A percentile compares a stretch with the other conserved stretches of the same genome.
These are phyloP conservation scores for Biscogniauxia marginata DNA, from an alignment of 2,329 filamentous ascomycete species.

Conservation along the genomic window DNA sequence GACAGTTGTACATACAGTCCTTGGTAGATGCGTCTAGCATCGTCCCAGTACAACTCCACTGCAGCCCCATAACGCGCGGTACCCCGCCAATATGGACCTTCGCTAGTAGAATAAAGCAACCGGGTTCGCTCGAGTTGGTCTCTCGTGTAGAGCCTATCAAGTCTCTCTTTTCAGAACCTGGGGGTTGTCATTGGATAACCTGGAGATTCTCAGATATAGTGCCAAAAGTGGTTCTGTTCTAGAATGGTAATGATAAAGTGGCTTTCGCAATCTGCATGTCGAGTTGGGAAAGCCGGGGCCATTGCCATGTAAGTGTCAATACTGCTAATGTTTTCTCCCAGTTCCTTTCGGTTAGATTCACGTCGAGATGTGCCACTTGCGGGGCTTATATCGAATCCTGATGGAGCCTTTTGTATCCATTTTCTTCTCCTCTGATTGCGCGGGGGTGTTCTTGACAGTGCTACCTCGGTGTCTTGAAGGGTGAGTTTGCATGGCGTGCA, in stretches of 20 bases:
- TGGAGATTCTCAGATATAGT: background rate
- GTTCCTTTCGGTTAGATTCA: background rate
- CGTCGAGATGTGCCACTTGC: background rate
- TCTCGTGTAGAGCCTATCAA: background rate
- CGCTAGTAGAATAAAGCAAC: background rate
- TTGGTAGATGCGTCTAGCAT: background rate
- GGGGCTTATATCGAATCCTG: background rate
- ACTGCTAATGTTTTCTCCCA: background rate
- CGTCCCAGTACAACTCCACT: background rate
- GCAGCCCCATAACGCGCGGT: background rate
- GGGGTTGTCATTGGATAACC: background rate
- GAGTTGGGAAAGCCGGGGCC: background rate
- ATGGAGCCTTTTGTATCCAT: background rate
- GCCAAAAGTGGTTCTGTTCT: background rate
- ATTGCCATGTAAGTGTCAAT: background rate
- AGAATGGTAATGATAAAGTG: background rate
- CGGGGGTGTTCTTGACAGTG: background rate
- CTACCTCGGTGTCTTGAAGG: background rate
- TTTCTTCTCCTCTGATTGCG: background rate
- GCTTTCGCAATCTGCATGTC: background rate
- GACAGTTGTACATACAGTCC: background rate
- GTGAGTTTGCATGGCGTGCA: background rate
- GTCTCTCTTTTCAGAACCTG: background rate
- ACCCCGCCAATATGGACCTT: background rate
- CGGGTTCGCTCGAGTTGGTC: background rate